Base-by-base conservation (phyloP, 495 filamentous ascomycete genomes). In the Xylaria bambusicola region DNA sequence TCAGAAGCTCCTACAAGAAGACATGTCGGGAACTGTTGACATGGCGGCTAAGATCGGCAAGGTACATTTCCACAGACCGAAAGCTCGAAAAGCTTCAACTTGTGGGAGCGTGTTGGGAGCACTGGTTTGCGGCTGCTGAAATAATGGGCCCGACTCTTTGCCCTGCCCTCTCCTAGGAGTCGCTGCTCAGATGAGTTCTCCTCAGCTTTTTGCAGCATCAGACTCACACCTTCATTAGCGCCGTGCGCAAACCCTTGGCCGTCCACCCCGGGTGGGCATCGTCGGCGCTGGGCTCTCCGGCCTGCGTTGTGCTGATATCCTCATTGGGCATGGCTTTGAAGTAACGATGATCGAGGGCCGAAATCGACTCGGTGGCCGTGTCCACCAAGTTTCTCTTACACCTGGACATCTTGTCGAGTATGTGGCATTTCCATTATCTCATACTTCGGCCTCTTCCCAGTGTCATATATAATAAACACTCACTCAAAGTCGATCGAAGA, bases 231-330 rank as follows among this genome's bases (percentile, higher is more conserved):
- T 67, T 44, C 52, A 58, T 64, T 67, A 80, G 78, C 66, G 63
- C 50, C 71, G 74, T 55, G 71, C 66, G 6, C 63, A 68, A 21
- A 64, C 58, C 41, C 61, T 68, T 26, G 69, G 61, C 27, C 71
- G 62, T 44, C 72, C 62, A 45, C 75, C 77, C 7, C 77, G 77
- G 44, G 53, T 97, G 24, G 88, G 88, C 13, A 75, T 98, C 17
- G 80, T 98, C 48, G 94, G 94, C 15, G 93, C 91, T 36, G 94
- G 94, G 24, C 67, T 97, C 20, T 82, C 94, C n/a, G 94, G 93
- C 17, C 74, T 98, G 26, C 80, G 91, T 61, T 94, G 91, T 66
- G 91, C 93, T 9, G 90, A 96, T 66, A 77, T 95, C 23, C 80
- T 97, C 3, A 71, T 90, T 18, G 83, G 89, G 52, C 83, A 89